Conservation (phyloP, 495 filamentous ascomycete species). For the Pseudoneurospora amorphoporcata region DNA sequence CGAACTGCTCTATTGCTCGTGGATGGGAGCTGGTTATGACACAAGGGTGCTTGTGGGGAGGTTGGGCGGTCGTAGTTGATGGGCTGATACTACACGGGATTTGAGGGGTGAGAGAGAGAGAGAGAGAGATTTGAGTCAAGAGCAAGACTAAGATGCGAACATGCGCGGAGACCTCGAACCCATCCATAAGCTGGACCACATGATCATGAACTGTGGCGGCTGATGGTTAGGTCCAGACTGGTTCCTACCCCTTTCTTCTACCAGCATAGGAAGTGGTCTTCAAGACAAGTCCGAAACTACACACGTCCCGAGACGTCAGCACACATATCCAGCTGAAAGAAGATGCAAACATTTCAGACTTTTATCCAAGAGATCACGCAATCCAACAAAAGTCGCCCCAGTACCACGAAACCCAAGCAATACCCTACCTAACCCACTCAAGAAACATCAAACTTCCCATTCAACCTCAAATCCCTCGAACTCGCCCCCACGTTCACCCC, state of each 20-base stretch:
- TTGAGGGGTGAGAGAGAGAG: not conserved
- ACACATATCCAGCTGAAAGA: not conserved
- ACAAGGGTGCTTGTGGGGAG: not conserved
- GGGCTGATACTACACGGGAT: not conserved
- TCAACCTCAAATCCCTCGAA: constrained; percentile 35
- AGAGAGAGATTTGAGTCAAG: not conserved
- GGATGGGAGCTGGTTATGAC: not conserved
- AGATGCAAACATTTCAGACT: not conserved
- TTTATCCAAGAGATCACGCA: not conserved
- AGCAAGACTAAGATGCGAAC: not conserved
- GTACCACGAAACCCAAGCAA: no score
- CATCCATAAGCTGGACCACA: not conserved
- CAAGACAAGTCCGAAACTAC: not conserved
- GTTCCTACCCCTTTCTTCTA: not conserved
- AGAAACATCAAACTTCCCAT: constrained; percentile 20
- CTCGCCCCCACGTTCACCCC: constrained; percentile 39
- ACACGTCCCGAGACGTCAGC: not conserved
- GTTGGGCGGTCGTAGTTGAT: not conserved
- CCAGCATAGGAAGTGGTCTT: not conserved
- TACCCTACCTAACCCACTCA: no score
- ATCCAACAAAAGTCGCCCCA: no score
- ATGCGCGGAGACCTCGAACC: not conserved
- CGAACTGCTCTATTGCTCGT: not conserved
- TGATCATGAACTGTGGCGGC: not conserved
- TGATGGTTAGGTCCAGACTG: not conserved